Conservation (phyloP, 1,284 basidiomycete species). For the Tilletia setariae region DNA sequence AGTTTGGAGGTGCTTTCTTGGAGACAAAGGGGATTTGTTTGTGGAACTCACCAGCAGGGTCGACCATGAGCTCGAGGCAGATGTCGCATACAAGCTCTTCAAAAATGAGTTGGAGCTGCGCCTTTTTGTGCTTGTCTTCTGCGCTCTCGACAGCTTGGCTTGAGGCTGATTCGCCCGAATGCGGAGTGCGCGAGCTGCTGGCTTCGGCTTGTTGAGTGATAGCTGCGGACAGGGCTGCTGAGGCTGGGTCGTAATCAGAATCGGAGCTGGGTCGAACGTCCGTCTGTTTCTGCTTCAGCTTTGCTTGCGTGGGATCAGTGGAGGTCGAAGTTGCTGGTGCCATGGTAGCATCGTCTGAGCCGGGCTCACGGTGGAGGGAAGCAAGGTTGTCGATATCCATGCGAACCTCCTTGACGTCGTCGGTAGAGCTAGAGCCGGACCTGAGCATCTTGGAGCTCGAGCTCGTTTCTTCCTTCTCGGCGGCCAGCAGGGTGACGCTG, state of each 20-base stretch:
- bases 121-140: background rate
- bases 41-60: slow-evolving; percentile 3
- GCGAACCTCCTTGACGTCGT: background rate
- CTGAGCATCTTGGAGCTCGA: too few relatives aligned
- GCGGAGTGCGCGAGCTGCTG: too few relatives aligned
- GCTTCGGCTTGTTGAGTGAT: too few relatives aligned
- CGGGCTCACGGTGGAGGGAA: background rate
- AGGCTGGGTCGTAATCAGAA: too few relatives aligned
- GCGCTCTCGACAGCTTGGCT: background rate
- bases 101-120: slow-evolving; percentile 6
- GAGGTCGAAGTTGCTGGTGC: background rate
- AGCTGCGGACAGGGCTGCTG: too few relatives aligned
- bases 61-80: slow-evolving; percentile 13
- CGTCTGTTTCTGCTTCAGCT: background rate
- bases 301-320: background rate
- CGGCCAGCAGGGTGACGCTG: too few relatives aligned
- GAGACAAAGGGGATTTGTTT: background rate
- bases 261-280: background rate
- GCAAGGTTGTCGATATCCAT: background rate
- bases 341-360: background rate
- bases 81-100: slow-evolving; percentile 15
- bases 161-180: background rate
- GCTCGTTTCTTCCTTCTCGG: too few relatives aligned
- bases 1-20: background rate
- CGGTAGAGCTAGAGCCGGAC: background rate